Evolutionary conservation across 2,329 filamentous ascomycete genomes (phyloP), one percentile per base, ranked within the genome.

Genomic region (Elsinoe ampelina): DNA sequence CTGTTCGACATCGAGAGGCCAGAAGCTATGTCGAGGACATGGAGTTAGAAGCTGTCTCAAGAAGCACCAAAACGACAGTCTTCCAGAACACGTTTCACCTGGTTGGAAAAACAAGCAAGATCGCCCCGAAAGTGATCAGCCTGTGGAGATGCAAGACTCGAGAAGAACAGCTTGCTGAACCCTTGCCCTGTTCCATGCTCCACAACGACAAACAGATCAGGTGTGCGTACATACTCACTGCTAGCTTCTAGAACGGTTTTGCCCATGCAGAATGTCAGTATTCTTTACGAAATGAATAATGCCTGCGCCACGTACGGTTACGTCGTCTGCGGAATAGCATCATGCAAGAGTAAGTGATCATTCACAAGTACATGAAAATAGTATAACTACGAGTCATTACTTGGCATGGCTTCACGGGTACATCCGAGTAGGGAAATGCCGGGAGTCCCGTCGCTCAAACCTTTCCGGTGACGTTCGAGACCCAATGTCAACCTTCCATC

Each of bases 381-480:
- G 41, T 26, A 13, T 45, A 13, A 12, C 41, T 3, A 13, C 34
- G 48, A 52, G 48, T 52, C 48, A 52, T 38, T 52, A 11, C 48
- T 39, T 39, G 48, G 48, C 48, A 22, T 13, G n/a, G 41, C 10
- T 10, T 26, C 41, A 26, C 41, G 41, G 41, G 11, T 22, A 7
- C 10, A 45, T 10, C 41, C 20, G 41, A 26, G 10, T 11, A 22
- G 48, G 35, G 48, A 52, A 39, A 20, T 39, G 15, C 22, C 48
- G 32, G 48, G n/a, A n/a, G n/a, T n/a, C n/a, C n/a, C n/a, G 34
- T 26, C 12, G 35, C 35, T 26, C 26, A 30, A 30, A 30, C 26
- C 26, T 30, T 30, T 30, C 26, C 26, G 26, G 26, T 30, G 48
- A 52, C 48, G 48, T 52, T 52, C 34, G 48, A 52, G 48, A 52